Evolutionary conservation across 2,329 filamentous ascomycete species (phyloP).

Genomic region (Diaporthe destruens): DNA sequence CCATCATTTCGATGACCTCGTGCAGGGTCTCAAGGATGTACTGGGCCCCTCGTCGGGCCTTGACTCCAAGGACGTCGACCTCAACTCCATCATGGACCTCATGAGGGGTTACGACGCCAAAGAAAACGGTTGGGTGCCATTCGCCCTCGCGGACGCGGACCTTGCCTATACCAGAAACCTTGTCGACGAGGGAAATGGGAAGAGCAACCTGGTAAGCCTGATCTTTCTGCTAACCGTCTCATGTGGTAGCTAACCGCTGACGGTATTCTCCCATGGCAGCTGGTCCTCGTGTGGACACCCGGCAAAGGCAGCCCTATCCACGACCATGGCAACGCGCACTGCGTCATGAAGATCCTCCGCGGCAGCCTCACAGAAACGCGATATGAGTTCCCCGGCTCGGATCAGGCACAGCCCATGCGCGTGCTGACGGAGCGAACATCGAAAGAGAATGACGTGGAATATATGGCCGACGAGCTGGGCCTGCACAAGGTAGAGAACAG

Average conservation of each 20-base stretch:
- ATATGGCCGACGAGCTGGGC: constrained; percentile 92
- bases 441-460: constrained; percentile 80
- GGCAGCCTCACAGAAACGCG: constrained; percentile 85
- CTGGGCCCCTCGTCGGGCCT: constrained; percentile 86
- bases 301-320: constrained; percentile 88
- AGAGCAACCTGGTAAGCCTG: constrained; percentile 62
- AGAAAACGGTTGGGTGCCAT: constrained; percentile 78
- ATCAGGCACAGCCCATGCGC: constrained; percentile 66
- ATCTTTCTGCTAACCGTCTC: background rate
- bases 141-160: constrained; percentile 78
- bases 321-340: constrained; percentile 90
- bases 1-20: constrained; percentile 74
- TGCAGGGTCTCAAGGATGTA: constrained; percentile 77
- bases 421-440: constrained; percentile 77
- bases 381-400: constrained; percentile 76
- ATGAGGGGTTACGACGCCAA: constrained; percentile 82
- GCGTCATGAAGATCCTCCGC: constrained; percentile 89
- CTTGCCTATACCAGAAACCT: constrained; percentile 88
- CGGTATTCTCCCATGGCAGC: constrained; percentile 59
- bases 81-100: constrained; percentile 75
- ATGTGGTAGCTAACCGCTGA: constrained; percentile 41
- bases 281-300: constrained; percentile 91
- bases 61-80: constrained; percentile 84
- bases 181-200: constrained; percentile 87
- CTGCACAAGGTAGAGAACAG: constrained; percentile 86